Evolutionary conservation across 352 stramenopile species (phyloP).

Genomic region (Phytophthora capsici): DNA sequence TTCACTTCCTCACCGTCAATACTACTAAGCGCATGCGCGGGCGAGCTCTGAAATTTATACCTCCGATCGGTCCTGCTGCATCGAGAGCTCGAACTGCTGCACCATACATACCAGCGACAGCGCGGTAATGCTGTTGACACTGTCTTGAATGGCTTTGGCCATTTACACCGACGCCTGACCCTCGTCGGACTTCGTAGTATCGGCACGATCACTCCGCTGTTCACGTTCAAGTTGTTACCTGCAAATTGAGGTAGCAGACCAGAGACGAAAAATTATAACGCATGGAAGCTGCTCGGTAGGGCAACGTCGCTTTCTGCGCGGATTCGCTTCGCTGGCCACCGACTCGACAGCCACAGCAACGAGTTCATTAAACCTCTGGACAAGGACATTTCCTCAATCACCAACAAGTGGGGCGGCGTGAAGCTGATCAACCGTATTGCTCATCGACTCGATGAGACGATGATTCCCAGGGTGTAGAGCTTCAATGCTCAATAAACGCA

Average conservation of each 20-base stretch:
- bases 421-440: constrained; percentile 36
- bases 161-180: constrained; percentile 39
- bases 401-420: constrained; percentile 13
- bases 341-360: constrained; percentile 34
- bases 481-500: too few relatives aligned
- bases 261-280: background rate
- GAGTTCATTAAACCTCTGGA: constrained; percentile 33
- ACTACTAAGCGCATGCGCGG: too few relatives aligned
- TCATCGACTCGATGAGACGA: constrained; percentile 44
- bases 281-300: background rate
- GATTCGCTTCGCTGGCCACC: constrained; percentile 32
- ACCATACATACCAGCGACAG: constrained; percentile 39
- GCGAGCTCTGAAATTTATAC: too few relatives aligned
- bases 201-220: background rate
- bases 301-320: constrained; percentile 4
- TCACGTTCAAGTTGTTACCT: constrained; percentile 23
- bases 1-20: too few relatives aligned
- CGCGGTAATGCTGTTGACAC: constrained; percentile 41
- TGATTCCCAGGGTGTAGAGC: too few relatives aligned
- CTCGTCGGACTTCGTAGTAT: constrained; percentile 7
- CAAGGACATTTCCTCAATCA: constrained; percentile 4
- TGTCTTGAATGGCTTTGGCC: constrained; percentile 47
- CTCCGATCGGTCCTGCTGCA: constrained; percentile 1
- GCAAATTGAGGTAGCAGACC: background rate
- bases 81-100: constrained; percentile 18